Base-by-base conservation (phyloP, 345 rosid genomes). In the Ceriops zippeliana region DNA sequence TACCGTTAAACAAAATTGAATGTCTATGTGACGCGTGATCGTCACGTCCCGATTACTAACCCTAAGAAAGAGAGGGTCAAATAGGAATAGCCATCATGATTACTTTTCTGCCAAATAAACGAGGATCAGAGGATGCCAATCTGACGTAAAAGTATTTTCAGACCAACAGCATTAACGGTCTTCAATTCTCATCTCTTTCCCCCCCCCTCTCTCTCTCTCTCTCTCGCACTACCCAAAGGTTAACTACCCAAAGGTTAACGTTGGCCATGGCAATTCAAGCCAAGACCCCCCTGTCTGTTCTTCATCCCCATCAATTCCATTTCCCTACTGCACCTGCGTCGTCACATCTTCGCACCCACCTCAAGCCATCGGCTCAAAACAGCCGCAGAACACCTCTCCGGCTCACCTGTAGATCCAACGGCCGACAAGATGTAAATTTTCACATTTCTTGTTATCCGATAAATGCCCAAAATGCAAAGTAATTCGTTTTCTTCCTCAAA, bases 321-420 rank as follows among this genome's bases (percentile, higher is more conserved):
- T 13, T 38, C 65, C 73, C 73, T 1, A 22, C 69, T 22, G 38
- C 70, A 4, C 72, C 77, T 31, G 52, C 61, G 15, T 66, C 74
- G 20, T 54, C 68, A 6, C 47, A 68, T 75, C 58, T 51, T 16
- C 38, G 62, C 5, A 15, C 68, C 21, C 63, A 42, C 20, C 58
- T 70, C 38, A 60, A 54, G 42, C 51, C 61, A 42, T n/a, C 57
- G 5, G 74, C 77, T 74, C 65, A 5, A 26, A 60, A 35, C 57
- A 49, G 30, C 62, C n/a, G 38, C n/a, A 71, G 83, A 79, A 81
- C 74, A 35, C 30, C 74, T 65, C 78, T 63, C 47, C 61, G 17
- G 47, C 76, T 84, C 77, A 47, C 79, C 62, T 79, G 87, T 83
- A 75, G 72, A 75, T 81, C 92, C 73, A 74, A 58, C 49, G 69